Percentiles rank a stretch among this genome's conserved stretches.
Conservation (phyloP, 2,329 filamentous ascomycete genomes). For the Fusarium solani-melongenae region DNA sequence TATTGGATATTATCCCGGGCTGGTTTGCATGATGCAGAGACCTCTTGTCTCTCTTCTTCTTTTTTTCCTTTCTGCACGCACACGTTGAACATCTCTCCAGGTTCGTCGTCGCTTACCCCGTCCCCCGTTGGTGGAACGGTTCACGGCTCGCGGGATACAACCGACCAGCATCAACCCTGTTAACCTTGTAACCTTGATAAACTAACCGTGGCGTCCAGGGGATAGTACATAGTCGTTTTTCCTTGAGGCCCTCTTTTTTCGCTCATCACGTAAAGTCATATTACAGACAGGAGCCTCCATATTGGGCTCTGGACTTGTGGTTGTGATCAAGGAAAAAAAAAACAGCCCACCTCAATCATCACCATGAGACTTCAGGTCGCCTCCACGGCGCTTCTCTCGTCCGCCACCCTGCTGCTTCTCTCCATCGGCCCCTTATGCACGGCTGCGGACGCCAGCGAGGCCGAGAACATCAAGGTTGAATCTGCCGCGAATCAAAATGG, state of each 20-base stretch:
- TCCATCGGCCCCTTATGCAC: constrained; percentile 6
- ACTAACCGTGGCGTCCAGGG: neutral
- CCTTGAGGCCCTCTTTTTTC: neutral
- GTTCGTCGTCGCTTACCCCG: neutral
- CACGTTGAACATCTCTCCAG: neutral
- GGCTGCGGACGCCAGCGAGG: constrained; percentile 11
- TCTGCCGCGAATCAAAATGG: constrained; percentile 3
- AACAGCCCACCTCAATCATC: neutral
- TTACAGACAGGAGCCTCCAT: neutral
- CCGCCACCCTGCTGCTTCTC: constrained; percentile 1
- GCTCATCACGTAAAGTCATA: neutral
- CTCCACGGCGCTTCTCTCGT: constrained; percentile 8
- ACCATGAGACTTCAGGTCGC: constrained; percentile 17
- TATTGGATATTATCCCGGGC: neutral
- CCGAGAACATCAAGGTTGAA: constrained; percentile 20
- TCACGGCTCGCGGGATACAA: neutral
- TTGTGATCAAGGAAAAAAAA: neutral
- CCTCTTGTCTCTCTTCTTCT: neutral
- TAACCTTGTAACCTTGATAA: constrained; percentile 12
- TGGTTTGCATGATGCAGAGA: neutral
- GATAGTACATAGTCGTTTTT: neutral
- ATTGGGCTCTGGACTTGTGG: neutral
- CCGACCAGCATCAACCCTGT: neutral
- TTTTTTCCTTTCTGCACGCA: neutral
- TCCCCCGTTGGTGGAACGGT: neutral